phyloP scores from a whole-genome alignment of 192 early-diverging fungal species.

The Haplosporangium gracile region DNA sequence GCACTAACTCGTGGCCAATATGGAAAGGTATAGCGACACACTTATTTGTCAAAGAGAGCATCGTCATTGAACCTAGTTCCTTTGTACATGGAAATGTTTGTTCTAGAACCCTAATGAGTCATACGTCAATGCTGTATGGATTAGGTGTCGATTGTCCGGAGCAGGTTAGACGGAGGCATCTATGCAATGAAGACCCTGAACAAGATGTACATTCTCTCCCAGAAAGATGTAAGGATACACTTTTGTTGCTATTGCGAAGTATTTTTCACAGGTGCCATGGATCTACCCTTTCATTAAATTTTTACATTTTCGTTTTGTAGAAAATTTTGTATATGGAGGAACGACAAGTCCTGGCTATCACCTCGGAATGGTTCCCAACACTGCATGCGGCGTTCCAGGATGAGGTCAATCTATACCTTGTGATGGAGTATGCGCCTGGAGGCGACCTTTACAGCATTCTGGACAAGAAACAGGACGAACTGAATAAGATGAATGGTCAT shows the following conservation, averaged over 20 bases:
- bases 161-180: constrained; percentile 76
- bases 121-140: background rate
- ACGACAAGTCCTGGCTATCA: constrained; percentile 78
- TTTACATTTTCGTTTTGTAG: constrained; percentile 54
- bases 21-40: constrained; percentile 64
- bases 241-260: constrained; percentile 80
- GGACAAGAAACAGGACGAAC: constrained; percentile 67
- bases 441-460: constrained; percentile 85
- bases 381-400: constrained; percentile 77
- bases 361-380: constrained; percentile 75
- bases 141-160: constrained; percentile 87
- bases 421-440: constrained; percentile 84
- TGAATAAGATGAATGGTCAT: constrained; percentile 25
- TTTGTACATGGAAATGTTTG: too few species aligned
- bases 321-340: constrained; percentile 93
- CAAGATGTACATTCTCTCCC: constrained; percentile 78
- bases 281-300: constrained; percentile 70
- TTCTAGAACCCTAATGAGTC: too few species aligned
- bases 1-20: constrained; percentile 81
- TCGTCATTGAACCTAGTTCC: too few species aligned
- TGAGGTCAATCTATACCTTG: constrained; percentile 76
- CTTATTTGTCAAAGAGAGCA: background rate
- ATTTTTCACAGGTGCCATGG: background rate
- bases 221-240: constrained; percentile 80
- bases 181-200: constrained; percentile 90